Percentiles rank a stretch among this genome's conserved stretches.
Conservation (phyloP, 176 grass and related monocot genomes). For the Bothriochloa decipiens region DNA sequence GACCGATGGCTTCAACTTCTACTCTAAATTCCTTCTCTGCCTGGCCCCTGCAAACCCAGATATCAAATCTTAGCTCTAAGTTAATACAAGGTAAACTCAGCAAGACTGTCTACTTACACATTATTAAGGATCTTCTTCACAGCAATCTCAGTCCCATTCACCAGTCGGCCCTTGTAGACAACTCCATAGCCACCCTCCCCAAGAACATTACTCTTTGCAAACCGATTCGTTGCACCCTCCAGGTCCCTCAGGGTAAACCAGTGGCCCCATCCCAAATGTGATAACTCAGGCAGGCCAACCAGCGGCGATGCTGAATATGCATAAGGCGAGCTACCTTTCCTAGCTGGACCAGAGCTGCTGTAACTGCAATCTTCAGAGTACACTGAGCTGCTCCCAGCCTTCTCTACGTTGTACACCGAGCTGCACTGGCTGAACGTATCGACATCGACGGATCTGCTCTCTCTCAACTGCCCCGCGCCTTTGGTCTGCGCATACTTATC, state of each 20-base stretch:
- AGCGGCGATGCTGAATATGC: slow-evolving; percentile 59
- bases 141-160: slow-evolving; percentile 85
- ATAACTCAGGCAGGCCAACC: slow-evolving; percentile 71
- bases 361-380: slow-evolving; percentile 80
- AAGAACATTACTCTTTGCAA: slow-evolving; percentile 80
- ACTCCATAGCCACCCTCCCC: slow-evolving; percentile 94
- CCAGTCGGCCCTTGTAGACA: slow-evolving; percentile 74
- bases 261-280: slow-evolving; percentile 93
- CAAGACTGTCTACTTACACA: slow-evolving; percentile 62
- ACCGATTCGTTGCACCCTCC: slow-evolving; percentile 69
- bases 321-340: slow-evolving; percentile 64
- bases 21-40: slow-evolving; percentile 97
- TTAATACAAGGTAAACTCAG: slow-evolving; percentile 33
- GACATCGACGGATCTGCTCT: slow-evolving; percentile 70
- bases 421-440: slow-evolving; percentile 85
- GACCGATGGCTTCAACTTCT: slow-evolving; percentile 98
- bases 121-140: slow-evolving; percentile 99
- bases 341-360: slow-evolving; percentile 55
- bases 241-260: slow-evolving; percentile 97
- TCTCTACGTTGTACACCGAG: slow-evolving; percentile 71
- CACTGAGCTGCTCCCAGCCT: slow-evolving; percentile 67
- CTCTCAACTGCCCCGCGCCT: slow-evolving; percentile 30
- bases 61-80: slow-evolving; percentile 30
- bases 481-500: slow-evolving; percentile 66
- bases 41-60: slow-evolving; percentile 69